Percentiles rank a stretch among this genome's conserved stretches.
phyloP scores from a whole-genome alignment of 1,139 yeast species.

The Komagataea norvegica region DNA sequence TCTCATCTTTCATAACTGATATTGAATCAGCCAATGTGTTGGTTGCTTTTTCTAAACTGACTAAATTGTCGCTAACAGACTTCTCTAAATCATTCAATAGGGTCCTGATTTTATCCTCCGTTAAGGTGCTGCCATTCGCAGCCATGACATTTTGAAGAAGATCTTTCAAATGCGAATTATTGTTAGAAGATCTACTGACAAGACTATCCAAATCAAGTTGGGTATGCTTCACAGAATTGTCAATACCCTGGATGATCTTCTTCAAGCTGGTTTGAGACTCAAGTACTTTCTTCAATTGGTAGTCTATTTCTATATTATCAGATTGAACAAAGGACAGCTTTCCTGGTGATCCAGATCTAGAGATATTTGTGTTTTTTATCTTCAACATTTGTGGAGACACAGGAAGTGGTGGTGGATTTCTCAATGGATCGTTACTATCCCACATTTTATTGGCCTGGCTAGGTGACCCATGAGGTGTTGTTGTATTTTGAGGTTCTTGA shows the following conservation, averaged over 20 bases:
- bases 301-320: conserved; percentile 28
- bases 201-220: conserved; percentile 37
- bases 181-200: conserved; percentile 39
- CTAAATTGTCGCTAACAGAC: background rate
- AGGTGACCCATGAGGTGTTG: conserved; percentile 10
- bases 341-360: conserved; percentile 25
- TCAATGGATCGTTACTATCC: conserved; percentile 35
- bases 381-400: conserved; percentile 27
- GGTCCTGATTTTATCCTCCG: conserved; percentile 6
- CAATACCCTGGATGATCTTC: conserved; percentile 29
- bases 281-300: conserved; percentile 27
- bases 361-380: conserved; percentile 12
- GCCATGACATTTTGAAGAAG: conserved; percentile 26
- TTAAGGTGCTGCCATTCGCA: background rate
- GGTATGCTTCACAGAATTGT: conserved; percentile 35
- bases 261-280: conserved; percentile 28
- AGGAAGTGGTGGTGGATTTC: conserved; percentile 37
- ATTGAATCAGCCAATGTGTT: background rate
- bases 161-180: conserved; percentile 36
- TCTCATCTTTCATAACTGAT: background rate
- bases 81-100: conserved; percentile 2
- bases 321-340: conserved; percentile 19
- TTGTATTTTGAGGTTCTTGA: conserved; percentile 1
- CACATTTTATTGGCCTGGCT: conserved; percentile 22
- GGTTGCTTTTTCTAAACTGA: background rate